Evolutionary conservation across 2,329 filamentous ascomycete genomes (phyloP), one percentile per base, ranked within the genome.

Genomic region (Scytalidium sp.): DNA sequence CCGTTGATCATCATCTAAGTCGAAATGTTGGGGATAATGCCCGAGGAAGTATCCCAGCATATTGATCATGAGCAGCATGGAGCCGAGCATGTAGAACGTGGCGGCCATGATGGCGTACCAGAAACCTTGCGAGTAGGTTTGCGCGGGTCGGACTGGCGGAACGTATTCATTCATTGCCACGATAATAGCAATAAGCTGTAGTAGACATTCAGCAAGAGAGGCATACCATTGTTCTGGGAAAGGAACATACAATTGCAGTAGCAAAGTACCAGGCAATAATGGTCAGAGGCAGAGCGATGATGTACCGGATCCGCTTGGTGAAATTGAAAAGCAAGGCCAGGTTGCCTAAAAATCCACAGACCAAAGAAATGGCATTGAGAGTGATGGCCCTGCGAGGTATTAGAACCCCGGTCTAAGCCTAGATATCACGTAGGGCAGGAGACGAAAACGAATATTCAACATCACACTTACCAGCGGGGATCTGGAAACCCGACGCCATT

Each of bases 81-180:
- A 80, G 52, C 83, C 80, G 15, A 85, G 61, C 40, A 83, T 72
- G 63, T 88, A 88, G 8, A 87, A 70, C 1, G 72, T 64, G 2
- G 83, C 80, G 1, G 84, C 83, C 19, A 85, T 78, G 11, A 88
- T 73, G 1, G 80, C 85, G 60, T 87, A 83, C 83, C 84, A 88
- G 60, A 81, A 88, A 0, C 83, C 84, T 62, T 88, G 83, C 0
- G 83, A 85, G 62, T 85, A 87, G 59, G 57, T 78, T 63, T 41
- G 76, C 68, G 40, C 73, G 51, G 50, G 74, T 55, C 25, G 76
- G 71, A 49, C 73, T 67, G 68, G 68, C 8, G 70, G 65, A 2
- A 69, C 67, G 54, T 83, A 79, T 2, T 79, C 61, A 32, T 83
- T 64, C 73, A 86, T 81, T 7, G 75, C 76, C 11, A 74, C 69